Evolutionary conservation across 352 stramenopile genomes (phyloP).

Genomic region (Phytophthora citricola): DNA sequence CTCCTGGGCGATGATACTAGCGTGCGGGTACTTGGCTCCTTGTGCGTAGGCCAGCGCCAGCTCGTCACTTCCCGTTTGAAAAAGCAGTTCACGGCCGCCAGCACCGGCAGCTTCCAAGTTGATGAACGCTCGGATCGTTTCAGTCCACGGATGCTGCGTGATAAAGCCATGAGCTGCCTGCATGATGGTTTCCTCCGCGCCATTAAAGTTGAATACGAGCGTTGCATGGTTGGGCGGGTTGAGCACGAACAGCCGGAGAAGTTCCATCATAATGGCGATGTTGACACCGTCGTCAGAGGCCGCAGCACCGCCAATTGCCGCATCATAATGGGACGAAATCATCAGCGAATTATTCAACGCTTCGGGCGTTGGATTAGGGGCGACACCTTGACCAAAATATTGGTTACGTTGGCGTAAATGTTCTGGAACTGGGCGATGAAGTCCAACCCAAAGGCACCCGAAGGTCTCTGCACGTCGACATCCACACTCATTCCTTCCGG

Average conservation of each 20-base stretch:
- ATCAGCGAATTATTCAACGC: constrained; percentile 61
- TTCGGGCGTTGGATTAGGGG: constrained; percentile 35
- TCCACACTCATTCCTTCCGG: constrained; percentile 48
- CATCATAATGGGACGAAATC: constrained; percentile 85
- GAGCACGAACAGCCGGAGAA: no score
- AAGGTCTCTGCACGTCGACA: constrained; percentile 71
- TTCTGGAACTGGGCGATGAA: constrained; percentile 87
- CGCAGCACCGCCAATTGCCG: constrained; percentile 70
- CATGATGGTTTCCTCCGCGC: constrained; percentile 64
- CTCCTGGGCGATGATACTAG: no score
- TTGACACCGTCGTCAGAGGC: constrained; percentile 47
- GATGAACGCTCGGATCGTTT: no score
- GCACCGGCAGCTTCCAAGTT: no score
- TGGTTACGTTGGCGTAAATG: constrained; percentile 87
- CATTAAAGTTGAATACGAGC: no score
- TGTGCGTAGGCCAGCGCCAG: no score
- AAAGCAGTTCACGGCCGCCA: no score
- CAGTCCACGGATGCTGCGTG: no score
- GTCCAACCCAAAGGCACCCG: constrained; percentile 76
- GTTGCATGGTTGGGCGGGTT: no score
- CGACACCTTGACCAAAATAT: constrained; percentile 75
- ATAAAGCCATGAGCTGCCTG: constrained; percentile 70
- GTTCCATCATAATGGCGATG: no score
- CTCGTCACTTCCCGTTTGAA: no score
- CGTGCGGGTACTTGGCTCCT: no score